Base-by-base conservation (phyloP, 148 eudicot genomes). In the Bassia scoparia region DNA sequence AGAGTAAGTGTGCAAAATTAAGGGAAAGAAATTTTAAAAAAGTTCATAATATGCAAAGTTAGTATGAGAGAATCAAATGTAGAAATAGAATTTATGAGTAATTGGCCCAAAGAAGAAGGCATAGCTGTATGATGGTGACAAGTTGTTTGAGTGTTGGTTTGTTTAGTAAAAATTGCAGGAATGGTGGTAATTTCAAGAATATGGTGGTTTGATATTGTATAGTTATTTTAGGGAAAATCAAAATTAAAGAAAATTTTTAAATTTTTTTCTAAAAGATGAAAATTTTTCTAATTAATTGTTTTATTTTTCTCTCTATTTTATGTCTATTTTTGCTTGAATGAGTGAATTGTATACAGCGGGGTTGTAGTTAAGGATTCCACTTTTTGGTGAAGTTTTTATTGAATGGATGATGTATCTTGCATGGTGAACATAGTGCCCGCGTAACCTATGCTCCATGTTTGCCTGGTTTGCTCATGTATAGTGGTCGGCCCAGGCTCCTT, bases 71-170 rank as follows among this genome's bases (percentile, higher is more conserved):
- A 71, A 70, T 76, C 62, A 54, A 20, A 20, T 52, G 13, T 52
- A 44, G 74, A 75, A 74, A 74, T 74, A 79, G 41, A 74, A 68
- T 64, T 79, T 79, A 64, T 69, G 0, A 34, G 50, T 11, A 14
- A 14, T 74, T 35, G 72, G 76, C 79, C 54, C 24, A 66, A 80
- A 80, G 68, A 59, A 70, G 79, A 64, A 70, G 64, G 68, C 17
- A 55, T 75, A 70, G 76, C 79, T 80, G 76, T 75, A 59, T 71
- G 38, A 35, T 67, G 53, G 62, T 48, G 41, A 67, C 4, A 70
- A 79, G 78, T 75, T 71, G 76, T 71, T 71, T 75, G 79, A 38
- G 60, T 75, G 69, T 75, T 80, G 76, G 76, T 53, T 80, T 44
- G 46, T 70, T 65, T 64, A 68, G 79, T 50, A 70, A 66, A 59